Base-by-base conservation (phyloP, 371 early-diverging fungal species). In the Batkoa obscura region DNA sequence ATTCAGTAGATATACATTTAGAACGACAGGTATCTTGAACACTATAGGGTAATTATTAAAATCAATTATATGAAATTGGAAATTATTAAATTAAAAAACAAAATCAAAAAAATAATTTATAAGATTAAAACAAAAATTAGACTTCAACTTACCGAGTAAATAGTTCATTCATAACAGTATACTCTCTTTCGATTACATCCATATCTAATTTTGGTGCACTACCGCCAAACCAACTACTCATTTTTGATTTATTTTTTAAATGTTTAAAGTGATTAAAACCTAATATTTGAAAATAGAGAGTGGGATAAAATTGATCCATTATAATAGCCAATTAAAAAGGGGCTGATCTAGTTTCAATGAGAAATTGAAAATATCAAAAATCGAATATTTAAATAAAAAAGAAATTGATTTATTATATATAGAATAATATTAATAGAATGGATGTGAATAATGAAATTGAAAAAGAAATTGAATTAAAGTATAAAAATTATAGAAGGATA, bases 1-100 rank as follows among this genome's bases (percentile, higher is more conserved):
- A 93, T 46, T 76, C 72, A 51, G 73, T 70, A 17, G 83, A 78
- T 46, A 95, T 84, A 70, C 96, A 95, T 64, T 95, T 94, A 35
- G 70, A 64, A 67, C 84, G 81, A 75, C 95, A 95, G n/a, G 79
- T 69, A 34, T 76, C 73, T 57, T 79, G 74, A 55, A 94, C 78
- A 58, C 90, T 88, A 59, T 6, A 15, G 17, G 6, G 48, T 30
- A 10, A 47, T 30, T 32, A 30, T 32, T 47, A 47, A 32, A 47
- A 47, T 47, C 8, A 47, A 8, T 6, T 17, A 17, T 6, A 47
- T 17, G 15, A 12, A 47, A 15, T 42, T 42, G 12, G 12, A 42
- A 42, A 42, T 42, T 15, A 42, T 42, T 12, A 42, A 42, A 42
- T 12, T 15, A 42, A 15, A 12, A 42, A 42, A 42, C 12, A 15